A percentile compares a stretch with the other conserved stretches of the same genome.
Conservation (phyloP, 495 filamentous ascomycete species). For the Staphylotrichum longicolle region DNA sequence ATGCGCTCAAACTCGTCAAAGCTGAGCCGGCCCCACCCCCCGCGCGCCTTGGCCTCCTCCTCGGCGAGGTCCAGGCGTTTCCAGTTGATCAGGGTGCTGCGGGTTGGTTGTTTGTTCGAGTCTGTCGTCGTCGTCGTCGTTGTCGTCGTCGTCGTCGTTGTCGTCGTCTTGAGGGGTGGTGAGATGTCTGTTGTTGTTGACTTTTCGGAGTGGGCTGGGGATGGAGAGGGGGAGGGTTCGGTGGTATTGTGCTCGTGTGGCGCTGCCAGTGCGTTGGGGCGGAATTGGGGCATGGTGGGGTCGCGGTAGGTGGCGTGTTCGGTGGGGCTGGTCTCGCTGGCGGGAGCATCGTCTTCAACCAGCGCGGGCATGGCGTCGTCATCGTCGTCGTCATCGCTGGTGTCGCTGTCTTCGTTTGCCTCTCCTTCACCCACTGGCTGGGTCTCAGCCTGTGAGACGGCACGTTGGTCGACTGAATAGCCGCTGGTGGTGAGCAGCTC, state of each 20-base stretch:
- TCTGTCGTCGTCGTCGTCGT: not conserved
- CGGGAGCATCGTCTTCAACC: not conserved
- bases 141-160: not conserved
- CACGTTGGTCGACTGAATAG: conserved; percentile 39
- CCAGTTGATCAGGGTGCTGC: conserved; percentile 45
- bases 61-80: conserved; percentile 61
- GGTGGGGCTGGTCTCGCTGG: not conserved
- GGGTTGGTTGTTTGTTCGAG: conserved; percentile 17
- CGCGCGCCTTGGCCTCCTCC: conserved; percentile 63
- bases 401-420: conserved; percentile 16
- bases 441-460: conserved; percentile 5
- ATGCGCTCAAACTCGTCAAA: conserved; percentile 71
- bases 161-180: too few species aligned
- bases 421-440: conserved; percentile 1
- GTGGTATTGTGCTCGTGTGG: not conserved
- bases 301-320: conserved; percentile 44
- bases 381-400: conserved; percentile 28
- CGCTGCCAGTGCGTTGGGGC: conserved; percentile 29
- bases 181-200: not conserved
- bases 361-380: conserved; percentile 2
- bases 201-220: not conserved
- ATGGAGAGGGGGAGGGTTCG: too few species aligned
- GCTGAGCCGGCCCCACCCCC: conserved; percentile 67
- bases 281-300: conserved; percentile 70
- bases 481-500: conserved; percentile 53